These are phyloP conservation scores for Kitagawia praeruptora DNA, from an alignment of 129 eudicot genomes.

Conservation along the genomic window DNA sequence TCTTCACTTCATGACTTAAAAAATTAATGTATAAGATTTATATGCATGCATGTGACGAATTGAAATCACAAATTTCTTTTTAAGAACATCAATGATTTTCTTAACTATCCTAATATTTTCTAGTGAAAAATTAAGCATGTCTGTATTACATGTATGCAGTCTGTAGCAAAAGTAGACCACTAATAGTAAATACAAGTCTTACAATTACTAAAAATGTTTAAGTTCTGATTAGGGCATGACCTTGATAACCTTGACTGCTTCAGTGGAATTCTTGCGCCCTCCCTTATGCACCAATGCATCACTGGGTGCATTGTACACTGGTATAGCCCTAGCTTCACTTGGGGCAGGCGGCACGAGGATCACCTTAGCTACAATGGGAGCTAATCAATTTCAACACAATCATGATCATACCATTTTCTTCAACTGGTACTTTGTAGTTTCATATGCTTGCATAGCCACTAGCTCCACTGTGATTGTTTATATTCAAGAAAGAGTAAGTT, in stretches of 20 bases:
- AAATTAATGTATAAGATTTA: too few relatives aligned
- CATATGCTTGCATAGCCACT: constrained; percentile 17
- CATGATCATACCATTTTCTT: constrained; percentile 27
- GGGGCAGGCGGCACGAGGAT: constrained; percentile 38
- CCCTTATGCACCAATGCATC: constrained; percentile 22
- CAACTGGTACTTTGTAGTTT: constrained; percentile 34
- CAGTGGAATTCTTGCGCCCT: constrained; percentile 13
- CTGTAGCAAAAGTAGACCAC: too few relatives aligned
- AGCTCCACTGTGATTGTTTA: constrained; percentile 30
- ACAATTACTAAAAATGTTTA: neutral
- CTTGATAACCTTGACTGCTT: constrained; percentile 10
- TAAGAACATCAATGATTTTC: too few relatives aligned
- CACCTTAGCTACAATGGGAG: constrained; percentile 42
- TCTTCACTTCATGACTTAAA: too few relatives aligned
- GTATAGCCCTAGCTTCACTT: constrained; percentile 24
- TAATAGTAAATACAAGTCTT: neutral
- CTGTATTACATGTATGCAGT: too few relatives aligned
- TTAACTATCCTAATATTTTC: too few relatives aligned
- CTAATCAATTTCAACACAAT: constrained; percentile 28
- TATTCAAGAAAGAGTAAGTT: constrained; percentile 40
- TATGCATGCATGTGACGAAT: too few relatives aligned
- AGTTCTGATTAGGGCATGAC: neutral
- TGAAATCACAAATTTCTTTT: too few relatives aligned
- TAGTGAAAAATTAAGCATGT: neutral
- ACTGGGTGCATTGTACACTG: constrained; percentile 17